Percentiles rank a stretch among this genome's conserved stretches.
Evolutionary conservation across 1,284 basidiomycete species (phyloP).

Genomic region (Bondarzewia mesenterica): DNA sequence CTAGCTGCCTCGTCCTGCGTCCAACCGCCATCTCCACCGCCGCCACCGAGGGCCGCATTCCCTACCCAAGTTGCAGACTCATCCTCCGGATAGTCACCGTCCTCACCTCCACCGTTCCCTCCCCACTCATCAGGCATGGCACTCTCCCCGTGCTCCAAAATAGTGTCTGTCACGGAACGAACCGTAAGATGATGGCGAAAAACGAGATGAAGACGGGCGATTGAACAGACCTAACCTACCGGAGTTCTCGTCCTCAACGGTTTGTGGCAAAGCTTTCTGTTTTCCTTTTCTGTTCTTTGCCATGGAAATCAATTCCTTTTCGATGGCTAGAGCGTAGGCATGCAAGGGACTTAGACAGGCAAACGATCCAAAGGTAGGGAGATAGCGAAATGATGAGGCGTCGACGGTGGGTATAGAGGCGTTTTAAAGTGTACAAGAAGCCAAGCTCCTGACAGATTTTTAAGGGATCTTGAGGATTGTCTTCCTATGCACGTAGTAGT

Average conservation of each 20-base stretch:
- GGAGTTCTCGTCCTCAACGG: conserved; percentile 2
- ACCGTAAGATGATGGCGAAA: not conserved
- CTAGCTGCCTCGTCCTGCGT: not conserved
- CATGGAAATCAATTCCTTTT: conserved; percentile 1
- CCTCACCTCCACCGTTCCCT: not conserved
- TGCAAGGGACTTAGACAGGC: too few relatives aligned
- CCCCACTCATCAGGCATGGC: not conserved
- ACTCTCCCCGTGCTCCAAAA: conserved; percentile 1
- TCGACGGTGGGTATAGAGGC: too few relatives aligned
- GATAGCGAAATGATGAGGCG: too few relatives aligned
- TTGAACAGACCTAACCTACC: conserved; percentile 9
- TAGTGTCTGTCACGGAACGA: conserved; percentile 1
- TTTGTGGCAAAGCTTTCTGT: conserved; percentile 21
- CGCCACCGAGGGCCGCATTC: not conserved
- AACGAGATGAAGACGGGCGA: not conserved
- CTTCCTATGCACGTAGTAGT: too few relatives aligned
- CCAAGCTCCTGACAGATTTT: too few relatives aligned
- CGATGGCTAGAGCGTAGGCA: not conserved
- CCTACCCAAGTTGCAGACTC: not conserved
- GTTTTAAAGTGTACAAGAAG: too few relatives aligned
- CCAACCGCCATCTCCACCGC: not conserved
- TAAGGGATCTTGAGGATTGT: too few relatives aligned
- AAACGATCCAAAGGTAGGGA: too few relatives aligned
- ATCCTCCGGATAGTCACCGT: not conserved
- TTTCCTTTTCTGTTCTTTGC: conserved; percentile 26